These are phyloP conservation scores for Mucuna pruriens DNA, from an alignment of 306 rosid species.

Conservation along the genomic window DNA sequence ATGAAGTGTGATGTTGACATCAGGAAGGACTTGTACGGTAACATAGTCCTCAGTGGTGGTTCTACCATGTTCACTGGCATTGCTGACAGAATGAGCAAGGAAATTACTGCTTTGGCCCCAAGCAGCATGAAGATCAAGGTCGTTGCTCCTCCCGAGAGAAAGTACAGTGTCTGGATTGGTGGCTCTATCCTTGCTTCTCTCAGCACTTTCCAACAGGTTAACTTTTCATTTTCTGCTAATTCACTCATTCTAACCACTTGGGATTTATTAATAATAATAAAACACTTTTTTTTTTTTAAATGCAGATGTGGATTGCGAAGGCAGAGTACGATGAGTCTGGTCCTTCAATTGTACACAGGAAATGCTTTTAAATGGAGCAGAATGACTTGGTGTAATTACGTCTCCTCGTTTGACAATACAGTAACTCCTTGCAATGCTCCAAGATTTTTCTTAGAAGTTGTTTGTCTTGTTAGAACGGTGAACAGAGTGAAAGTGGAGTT, in stretches of 20 bases:
- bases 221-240: neutral
- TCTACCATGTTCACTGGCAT: constrained; percentile 91
- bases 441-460: constrained; percentile 33
- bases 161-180: constrained; percentile 93
- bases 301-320: constrained; percentile 96
- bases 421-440: constrained; percentile 39
- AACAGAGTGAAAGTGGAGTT: constrained; percentile 39
- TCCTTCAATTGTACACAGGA: constrained; percentile 95
- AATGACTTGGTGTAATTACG: constrained; percentile 35
- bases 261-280: constrained; percentile 23
- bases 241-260: constrained; percentile 7
- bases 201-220: constrained; percentile 93
- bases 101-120: constrained; percentile 85
- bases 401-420: constrained; percentile 35
- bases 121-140: constrained; percentile 96
- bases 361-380: constrained; percentile 66
- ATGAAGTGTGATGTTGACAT: constrained; percentile 94
- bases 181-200: constrained; percentile 96
- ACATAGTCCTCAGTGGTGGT: constrained; percentile 91
- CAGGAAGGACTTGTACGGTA: constrained; percentile 89
- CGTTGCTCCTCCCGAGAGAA: constrained; percentile 93
- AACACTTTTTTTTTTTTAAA: constrained; percentile 31
- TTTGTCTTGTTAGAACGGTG: constrained; percentile 50
- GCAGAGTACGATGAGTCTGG: constrained; percentile 96
- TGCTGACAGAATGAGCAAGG: constrained; percentile 95